phyloP scores from a whole-genome alignment of 2,329 filamentous ascomycete genomes.

The Alternaria dauci region DNA sequence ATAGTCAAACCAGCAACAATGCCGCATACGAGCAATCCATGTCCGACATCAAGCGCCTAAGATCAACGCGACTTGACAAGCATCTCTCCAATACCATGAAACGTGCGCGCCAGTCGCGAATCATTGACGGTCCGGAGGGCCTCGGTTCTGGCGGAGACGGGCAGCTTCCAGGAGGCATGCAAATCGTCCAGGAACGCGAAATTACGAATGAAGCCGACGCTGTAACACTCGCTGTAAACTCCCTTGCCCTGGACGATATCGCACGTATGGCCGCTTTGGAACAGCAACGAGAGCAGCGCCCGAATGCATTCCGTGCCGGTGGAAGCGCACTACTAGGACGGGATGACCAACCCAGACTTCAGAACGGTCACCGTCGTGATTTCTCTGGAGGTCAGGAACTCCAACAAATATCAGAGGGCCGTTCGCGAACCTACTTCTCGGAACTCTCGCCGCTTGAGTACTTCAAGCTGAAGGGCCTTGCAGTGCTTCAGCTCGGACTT shows the following conservation, averaged over 20 bases:
- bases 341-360: constrained; percentile 69
- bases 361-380: constrained; percentile 74
- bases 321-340: constrained; percentile 73
- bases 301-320: constrained; percentile 78
- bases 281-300: constrained; percentile 88
- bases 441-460: constrained; percentile 95
- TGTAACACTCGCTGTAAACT: constrained; percentile 88
- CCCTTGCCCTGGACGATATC: constrained; percentile 93
- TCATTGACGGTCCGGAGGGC: constrained; percentile 87
- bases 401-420: constrained; percentile 61
- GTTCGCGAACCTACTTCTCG: constrained; percentile 86
- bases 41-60: constrained; percentile 89
- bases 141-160: constrained; percentile 71
- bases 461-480: constrained; percentile 95
- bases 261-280: constrained; percentile 94
- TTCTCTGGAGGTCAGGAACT: constrained; percentile 65
- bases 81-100: constrained; percentile 92
- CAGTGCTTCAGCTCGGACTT: constrained; percentile 93
- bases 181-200: constrained; percentile 82
- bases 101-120: constrained; percentile 86
- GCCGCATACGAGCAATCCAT: constrained; percentile 90
- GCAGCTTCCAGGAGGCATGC: constrained; percentile 66
- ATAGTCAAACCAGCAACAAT: constrained; percentile 64
- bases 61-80: constrained; percentile 93
- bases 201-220: constrained; percentile 75